Base-by-base conservation (phyloP, 257 asterid species). In the Solanum etuberosum region DNA sequence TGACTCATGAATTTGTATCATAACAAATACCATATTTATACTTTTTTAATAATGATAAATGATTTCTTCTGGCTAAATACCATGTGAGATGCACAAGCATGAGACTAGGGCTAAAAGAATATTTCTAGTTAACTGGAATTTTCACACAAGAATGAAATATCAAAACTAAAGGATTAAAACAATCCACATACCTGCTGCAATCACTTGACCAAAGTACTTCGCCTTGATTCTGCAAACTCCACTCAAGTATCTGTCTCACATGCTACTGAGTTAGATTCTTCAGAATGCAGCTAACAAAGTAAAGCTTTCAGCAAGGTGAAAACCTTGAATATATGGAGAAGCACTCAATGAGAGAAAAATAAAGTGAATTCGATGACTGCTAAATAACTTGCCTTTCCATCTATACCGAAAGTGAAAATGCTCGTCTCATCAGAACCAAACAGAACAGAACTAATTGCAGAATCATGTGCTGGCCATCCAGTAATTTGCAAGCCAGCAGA, bases 191-290 rank as follows among this genome's bases (percentile, higher is more conserved):
- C 98, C 97, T 93, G 98, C 94, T 93, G 90, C 97, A 94, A 87
- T 94, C 94, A 89, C 93, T 92, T 74, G 98, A 95, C 99, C 99
- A 97, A 85, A 93, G 90, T 87, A 97, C 88, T 89, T 94, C 91
- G 42, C 98, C 99, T 94, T 97, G 99, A 92, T 94, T 97, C 86
- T 97, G 99, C 94, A 97, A 92, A 89, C 98, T 95, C 99, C 99
- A 97, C 90, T 97, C 98, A 43, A 93, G 91, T 92, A 97, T 93
- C 99, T 97, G 97, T 85, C 31, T 86, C 32, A 85, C 86, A 88
- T 85, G 73, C 38, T 37, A 82, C 81, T 71, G 57, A 65, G 65
- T 43, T 27, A 84, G 74, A 84, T 65, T 65, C 80, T 65, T 65
- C 77, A 37, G 42, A 84, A 84, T 46, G 38, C 40, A 63, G 43